Evolutionary conservation across 2,329 filamentous ascomycete genomes (phyloP).

Genomic region (Monilinia laxa): DNA sequence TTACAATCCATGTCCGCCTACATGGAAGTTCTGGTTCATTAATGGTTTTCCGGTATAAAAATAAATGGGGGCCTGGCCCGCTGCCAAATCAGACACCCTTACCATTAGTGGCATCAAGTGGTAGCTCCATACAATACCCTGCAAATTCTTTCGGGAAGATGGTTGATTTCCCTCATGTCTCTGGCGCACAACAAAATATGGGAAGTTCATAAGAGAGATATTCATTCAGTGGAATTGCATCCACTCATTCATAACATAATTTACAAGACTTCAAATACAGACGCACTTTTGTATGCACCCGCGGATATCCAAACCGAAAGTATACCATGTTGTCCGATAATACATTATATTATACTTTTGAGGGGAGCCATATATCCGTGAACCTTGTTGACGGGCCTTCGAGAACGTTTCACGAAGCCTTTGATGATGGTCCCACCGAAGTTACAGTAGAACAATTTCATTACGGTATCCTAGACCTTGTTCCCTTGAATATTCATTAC

Average conservation of each 20-base stretch:
- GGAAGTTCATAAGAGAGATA: constrained; percentile 16
- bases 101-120: not conserved
- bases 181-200: constrained; percentile 4
- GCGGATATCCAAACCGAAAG: not conserved
- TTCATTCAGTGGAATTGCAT: constrained; percentile 16
- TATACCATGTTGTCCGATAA: constrained; percentile 1
- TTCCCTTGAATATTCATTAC: not conserved
- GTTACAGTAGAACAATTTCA: constrained; percentile 5
- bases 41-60: not conserved
- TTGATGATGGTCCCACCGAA: not conserved
- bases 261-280: not conserved
- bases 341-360: not conserved
- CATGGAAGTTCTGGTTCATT: constrained; percentile 13
- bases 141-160: not conserved
- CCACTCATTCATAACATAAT: constrained; percentile 1
- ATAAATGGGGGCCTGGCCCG: constrained; percentile 9
- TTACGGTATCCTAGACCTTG: constrained; percentile 14
- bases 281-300: constrained; percentile 8
- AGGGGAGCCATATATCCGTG: constrained; percentile 21
- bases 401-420: constrained; percentile 36
- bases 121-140: constrained; percentile 7
- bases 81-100: constrained; percentile 16
- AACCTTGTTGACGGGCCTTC: constrained; percentile 37
- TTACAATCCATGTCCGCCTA: constrained; percentile 10
- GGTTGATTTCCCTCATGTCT: constrained; percentile 19